These are phyloP conservation scores for Wickerhamomyces chaumierensis DNA, from an alignment of 805 yeast genomes.

Conservation along the genomic window DNA sequence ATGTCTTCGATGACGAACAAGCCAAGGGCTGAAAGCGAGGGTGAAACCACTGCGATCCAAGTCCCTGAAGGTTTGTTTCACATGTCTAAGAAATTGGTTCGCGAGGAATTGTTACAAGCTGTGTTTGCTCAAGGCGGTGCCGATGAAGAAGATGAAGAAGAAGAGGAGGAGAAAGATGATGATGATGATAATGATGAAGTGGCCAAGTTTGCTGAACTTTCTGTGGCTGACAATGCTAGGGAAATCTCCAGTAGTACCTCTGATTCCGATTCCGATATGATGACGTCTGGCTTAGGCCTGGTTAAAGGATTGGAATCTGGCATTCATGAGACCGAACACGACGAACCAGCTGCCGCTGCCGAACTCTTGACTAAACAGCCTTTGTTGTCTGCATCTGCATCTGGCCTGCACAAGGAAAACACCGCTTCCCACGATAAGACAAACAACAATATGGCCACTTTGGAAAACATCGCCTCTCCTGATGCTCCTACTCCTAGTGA, in stretches of 20 bases:
- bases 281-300: conserved; percentile 19
- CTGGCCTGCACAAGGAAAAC: no score
- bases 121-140: no score
- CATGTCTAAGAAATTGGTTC: conserved; percentile 6
- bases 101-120: no score
- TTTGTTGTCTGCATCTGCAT: no score
- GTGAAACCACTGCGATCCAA: conserved; percentile 5
- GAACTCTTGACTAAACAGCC: no score
- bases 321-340: not conserved
- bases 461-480: conserved; percentile 48
- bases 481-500: conserved; percentile 45
- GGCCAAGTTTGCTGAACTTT: no score
- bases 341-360: not conserved
- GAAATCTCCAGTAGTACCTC: conserved; percentile 1
- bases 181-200: no score
- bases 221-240: no score
- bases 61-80: conserved; percentile 17
- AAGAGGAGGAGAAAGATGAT: no score
- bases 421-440: conserved; percentile 1
- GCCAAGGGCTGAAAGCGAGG: conserved; percentile 5
- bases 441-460: conserved; percentile 34
- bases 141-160: no score
- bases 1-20: no score
- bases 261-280: conserved; percentile 17
- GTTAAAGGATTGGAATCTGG: conserved; percentile 2